Evolutionary conservation across 331 rosid genomes (phyloP).

Genomic region (Rhamnella rubrinervis): DNA sequence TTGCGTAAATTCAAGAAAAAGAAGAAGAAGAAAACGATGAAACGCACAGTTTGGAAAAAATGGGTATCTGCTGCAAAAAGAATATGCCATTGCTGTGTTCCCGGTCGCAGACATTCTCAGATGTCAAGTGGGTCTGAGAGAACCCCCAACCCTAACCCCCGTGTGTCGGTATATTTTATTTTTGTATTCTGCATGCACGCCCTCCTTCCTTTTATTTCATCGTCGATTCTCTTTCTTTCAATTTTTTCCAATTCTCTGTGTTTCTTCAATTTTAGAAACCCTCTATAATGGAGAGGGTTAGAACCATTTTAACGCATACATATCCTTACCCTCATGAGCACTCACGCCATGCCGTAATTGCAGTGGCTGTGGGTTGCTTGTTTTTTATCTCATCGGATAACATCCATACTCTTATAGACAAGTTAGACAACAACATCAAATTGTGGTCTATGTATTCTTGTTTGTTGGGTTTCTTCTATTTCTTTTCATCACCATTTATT

Average conservation of each 20-base stretch:
- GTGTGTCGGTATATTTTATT: background rate
- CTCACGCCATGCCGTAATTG: constrained; percentile 97
- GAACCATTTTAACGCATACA: constrained; percentile 75
- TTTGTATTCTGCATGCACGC: background rate
- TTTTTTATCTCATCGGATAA: constrained; percentile 98
- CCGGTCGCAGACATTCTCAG: constrained; percentile 48
- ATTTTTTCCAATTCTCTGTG: constrained; percentile 1
- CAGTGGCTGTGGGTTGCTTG: constrained; percentile 90
- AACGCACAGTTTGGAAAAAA: background rate
- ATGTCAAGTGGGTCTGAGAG: constrained; percentile 31
- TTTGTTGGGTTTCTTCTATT: constrained; percentile 88
- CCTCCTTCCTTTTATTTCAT: constrained; percentile 7
- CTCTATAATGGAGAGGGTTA: constrained; percentile 85
- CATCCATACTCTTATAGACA: constrained; percentile 83
- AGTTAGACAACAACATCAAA: constrained; percentile 86
- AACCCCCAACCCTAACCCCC: background rate
- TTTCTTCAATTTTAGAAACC: constrained; percentile 39
- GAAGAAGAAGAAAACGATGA: background rate
- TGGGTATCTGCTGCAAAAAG: constrained; percentile 18
- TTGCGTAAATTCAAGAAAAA: background rate
- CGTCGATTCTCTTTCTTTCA: background rate
- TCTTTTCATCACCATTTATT: constrained; percentile 95
- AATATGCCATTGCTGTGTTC: constrained; percentile 63
- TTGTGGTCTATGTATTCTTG: constrained; percentile 98
- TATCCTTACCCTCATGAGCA: constrained; percentile 96